Evolutionary conservation across 176 grass and related monocot species (phyloP).

Genomic region (Calamus simplicifolius): DNA sequence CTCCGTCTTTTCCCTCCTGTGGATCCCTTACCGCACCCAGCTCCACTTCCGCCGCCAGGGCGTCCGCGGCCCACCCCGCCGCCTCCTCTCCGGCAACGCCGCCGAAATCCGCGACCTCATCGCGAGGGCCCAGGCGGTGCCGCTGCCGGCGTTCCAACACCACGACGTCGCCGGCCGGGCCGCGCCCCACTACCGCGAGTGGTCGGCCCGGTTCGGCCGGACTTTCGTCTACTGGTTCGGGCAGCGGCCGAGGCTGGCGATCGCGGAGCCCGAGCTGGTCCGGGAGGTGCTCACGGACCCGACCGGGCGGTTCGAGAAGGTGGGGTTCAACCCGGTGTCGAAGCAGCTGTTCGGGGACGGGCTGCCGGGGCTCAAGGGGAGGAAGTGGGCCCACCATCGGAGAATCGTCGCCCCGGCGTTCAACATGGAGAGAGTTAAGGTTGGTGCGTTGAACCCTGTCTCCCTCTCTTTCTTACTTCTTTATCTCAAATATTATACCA

Average conservation of each 20-base stretch:
- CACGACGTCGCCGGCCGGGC: slow-evolving; percentile 45
- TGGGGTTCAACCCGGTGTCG: slow-evolving; percentile 31
- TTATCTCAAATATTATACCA: too few species aligned
- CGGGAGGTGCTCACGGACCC: slow-evolving; percentile 43
- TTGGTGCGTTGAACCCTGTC: not conserved
- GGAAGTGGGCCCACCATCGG: slow-evolving; percentile 56
- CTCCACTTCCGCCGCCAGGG: slow-evolving; percentile 40
- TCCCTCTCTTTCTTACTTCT: not conserved
- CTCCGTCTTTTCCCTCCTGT: slow-evolving; percentile 34
- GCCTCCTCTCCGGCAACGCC: slow-evolving; percentile 44
- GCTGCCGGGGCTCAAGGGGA: slow-evolving; percentile 42
- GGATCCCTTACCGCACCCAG: slow-evolving; percentile 32
- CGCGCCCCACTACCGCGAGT: slow-evolving; percentile 42
- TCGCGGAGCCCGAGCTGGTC: slow-evolving; percentile 44
- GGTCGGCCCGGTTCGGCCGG: slow-evolving; percentile 37
- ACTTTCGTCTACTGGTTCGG: slow-evolving; percentile 72
- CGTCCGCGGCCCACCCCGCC: slow-evolving; percentile 31
- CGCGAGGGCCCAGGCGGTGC: slow-evolving; percentile 24
- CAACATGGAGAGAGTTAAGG: slow-evolving; percentile 77
- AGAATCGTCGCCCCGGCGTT: slow-evolving; percentile 59
- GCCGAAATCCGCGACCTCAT: slow-evolving; percentile 23
- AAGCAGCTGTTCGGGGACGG: slow-evolving; percentile 55
- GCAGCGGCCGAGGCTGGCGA: slow-evolving; percentile 33
- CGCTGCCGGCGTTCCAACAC: slow-evolving; percentile 35
- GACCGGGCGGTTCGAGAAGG: slow-evolving; percentile 38